These are phyloP conservation scores for Plicaturopsis crispa DNA, from an alignment of 768 basidiomycete genomes.

Conservation along the genomic window DNA sequence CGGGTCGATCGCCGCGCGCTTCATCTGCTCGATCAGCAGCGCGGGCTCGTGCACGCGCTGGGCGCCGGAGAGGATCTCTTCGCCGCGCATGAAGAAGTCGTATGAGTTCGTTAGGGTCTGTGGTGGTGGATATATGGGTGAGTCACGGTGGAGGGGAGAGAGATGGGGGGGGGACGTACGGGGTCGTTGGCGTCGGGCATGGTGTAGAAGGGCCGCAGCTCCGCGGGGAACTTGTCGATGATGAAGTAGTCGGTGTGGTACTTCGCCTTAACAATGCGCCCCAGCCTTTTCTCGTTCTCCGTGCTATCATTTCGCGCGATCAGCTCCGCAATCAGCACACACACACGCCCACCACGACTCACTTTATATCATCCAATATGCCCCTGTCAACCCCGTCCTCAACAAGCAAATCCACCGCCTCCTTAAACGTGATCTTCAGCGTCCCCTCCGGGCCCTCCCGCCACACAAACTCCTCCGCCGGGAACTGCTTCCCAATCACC, in stretches of 20 bases:
- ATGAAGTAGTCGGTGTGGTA: constrained; percentile 99
- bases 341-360: too few relatives aligned
- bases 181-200: constrained; percentile 95
- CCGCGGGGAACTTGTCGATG: constrained; percentile 97
- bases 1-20: constrained; percentile 81
- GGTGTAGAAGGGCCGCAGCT: constrained; percentile 95
- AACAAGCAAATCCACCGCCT: constrained; percentile 82
- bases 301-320: constrained; percentile 59
- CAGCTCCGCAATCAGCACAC: constrained; percentile 6
- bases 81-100: constrained; percentile 99
- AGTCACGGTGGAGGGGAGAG: constrained; percentile 17
- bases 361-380: constrained; percentile 86
- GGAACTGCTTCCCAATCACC: constrained; percentile 77
- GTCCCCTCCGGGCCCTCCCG: constrained; percentile 87
- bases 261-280: constrained; percentile 82
- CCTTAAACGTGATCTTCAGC: constrained; percentile 73
- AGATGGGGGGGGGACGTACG: constrained; percentile 25
- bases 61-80: constrained; percentile 97
- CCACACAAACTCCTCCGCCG: constrained; percentile 95
- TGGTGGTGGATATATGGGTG: constrained; percentile 1
- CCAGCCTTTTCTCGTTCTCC: constrained; percentile 91
- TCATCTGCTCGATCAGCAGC: constrained; percentile 81
- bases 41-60: constrained; percentile 93
- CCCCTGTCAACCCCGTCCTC: constrained; percentile 80
- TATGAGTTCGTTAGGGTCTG: constrained; percentile 95